These are phyloP conservation scores for Rhexocercosporidium sp. DNA, from an alignment of 2,329 filamentous ascomycete species.

Conservation along the genomic window DNA sequence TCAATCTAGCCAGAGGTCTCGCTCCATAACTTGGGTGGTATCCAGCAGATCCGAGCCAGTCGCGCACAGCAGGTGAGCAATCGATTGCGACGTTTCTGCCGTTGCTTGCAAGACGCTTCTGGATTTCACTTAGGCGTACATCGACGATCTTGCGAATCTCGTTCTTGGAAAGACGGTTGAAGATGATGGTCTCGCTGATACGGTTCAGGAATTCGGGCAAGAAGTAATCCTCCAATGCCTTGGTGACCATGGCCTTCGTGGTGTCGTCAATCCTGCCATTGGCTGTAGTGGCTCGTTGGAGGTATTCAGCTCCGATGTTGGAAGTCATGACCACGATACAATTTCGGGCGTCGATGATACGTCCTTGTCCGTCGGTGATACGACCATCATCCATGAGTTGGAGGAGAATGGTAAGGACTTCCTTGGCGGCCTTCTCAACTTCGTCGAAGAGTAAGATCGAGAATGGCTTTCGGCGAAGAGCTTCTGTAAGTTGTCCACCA, in stretches of 20 bases:
- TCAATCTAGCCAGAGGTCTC: slow-evolving; percentile 83
- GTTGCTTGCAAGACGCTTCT: slow-evolving; percentile 87
- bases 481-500: slow-evolving; percentile 94
- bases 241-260: slow-evolving; percentile 89
- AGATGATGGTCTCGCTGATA: slow-evolving; percentile 95
- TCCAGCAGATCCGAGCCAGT: slow-evolving; percentile 88
- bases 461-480: slow-evolving; percentile 91
- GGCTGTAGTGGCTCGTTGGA: slow-evolving; percentile 76
- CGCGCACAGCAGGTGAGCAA: slow-evolving; percentile 84
- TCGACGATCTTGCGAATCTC: slow-evolving; percentile 98
- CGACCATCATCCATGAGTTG: slow-evolving; percentile 99
- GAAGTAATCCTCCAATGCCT: slow-evolving; percentile 91
- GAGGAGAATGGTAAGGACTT: slow-evolving; percentile 94
- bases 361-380: slow-evolving; percentile 96
- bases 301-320: slow-evolving; percentile 92
- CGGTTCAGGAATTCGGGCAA: slow-evolving; percentile 98
- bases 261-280: slow-evolving; percentile 86
- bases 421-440: slow-evolving; percentile 98
- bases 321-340: slow-evolving; percentile 99
- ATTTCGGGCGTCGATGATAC: slow-evolving; percentile 93
- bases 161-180: slow-evolving; percentile 88
- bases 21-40: slow-evolving; percentile 97
- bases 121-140: slow-evolving; percentile 83
- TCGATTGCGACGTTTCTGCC: slow-evolving; percentile 83
- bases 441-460: slow-evolving; percentile 98